Base-by-base conservation (phyloP, 495 filamentous ascomycete genomes). In the Penicillium canescens region DNA sequence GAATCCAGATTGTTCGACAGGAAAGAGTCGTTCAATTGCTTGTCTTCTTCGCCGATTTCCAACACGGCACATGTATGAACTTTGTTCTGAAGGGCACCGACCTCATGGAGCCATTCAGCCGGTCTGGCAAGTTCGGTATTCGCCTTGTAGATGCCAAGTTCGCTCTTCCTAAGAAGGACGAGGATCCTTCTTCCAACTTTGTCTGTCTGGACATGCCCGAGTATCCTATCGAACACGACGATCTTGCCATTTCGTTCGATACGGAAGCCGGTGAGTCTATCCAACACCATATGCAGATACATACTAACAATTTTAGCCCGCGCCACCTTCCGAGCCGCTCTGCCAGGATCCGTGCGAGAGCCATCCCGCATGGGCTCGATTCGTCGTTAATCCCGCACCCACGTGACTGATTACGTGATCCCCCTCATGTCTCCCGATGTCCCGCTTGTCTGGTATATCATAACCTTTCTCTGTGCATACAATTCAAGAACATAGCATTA, bases 61-160 rank as follows among this genome's bases (percentile, higher is more conserved):
- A 80, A 42, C 88, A 93, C 59, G 91, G 90, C 7, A 78, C 86
- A 31, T 92, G 88, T 66, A 89, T 96, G 89, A 90, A 89, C 46
- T 96, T 96, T 64, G 78, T 83, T 24, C 76, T 96, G 40, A 91
- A 89, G 68, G 80, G 81, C 8, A 93, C 87, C 6, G 92, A 96
- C 59, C 76, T 82, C 1, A 89, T 90, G 56, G 91, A 96, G 70
- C 75, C 74, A 28, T 86, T 87, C 54, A 79, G 77, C 56, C 81
- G 84, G 21, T 80, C 81, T 46, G 81, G 86, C 40, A 90, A 88
- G 61, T 81, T 78, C 35, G 82, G 82, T 18, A 69, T 96, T 28
- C 81, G 85, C 50, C 83, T 96, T 56, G 86, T 88, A 24, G 91
- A 96, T 65, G 90, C 90, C 51, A 96, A 96, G 69, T 96, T 96